These are phyloP conservation scores for Pelargonium australe DNA, from an alignment of 441 rosid genomes.

Conservation along the genomic window DNA sequence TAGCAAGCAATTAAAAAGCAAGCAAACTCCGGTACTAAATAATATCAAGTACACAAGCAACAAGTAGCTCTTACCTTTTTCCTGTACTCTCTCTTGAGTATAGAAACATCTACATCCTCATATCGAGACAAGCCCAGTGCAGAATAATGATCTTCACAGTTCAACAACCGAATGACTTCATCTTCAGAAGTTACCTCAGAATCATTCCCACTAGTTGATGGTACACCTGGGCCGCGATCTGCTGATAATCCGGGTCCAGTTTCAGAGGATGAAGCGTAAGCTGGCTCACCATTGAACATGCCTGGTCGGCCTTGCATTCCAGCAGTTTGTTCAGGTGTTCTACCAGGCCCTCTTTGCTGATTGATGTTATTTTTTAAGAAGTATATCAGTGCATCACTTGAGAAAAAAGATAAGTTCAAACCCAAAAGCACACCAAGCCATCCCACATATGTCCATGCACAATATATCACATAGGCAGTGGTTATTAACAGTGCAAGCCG, in stretches of 20 bases:
- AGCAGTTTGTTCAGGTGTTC: slow-evolving; percentile 37
- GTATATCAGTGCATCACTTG: slow-evolving; percentile 76
- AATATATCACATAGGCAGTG: slow-evolving; percentile 57
- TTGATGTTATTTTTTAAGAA: slow-evolving; percentile 55
- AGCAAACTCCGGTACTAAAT: not conserved
- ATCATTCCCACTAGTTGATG: slow-evolving; percentile 83
- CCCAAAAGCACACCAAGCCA: slow-evolving; percentile 82
- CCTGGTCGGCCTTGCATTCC: slow-evolving; percentile 46
- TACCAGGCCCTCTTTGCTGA: slow-evolving; percentile 42
- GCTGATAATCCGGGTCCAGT: slow-evolving; percentile 50
- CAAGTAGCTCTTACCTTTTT: slow-evolving; percentile 55
- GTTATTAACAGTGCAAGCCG: slow-evolving; percentile 58
- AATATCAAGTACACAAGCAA: slow-evolving; percentile 11
- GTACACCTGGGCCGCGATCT: slow-evolving; percentile 64
- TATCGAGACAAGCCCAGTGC: slow-evolving; percentile 66
- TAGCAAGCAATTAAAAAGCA: slow-evolving; percentile 10
- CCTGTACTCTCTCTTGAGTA: slow-evolving; percentile 81
- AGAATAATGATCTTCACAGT: slow-evolving; percentile 73
- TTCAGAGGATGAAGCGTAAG: slow-evolving; percentile 51
- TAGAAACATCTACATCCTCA: slow-evolving; percentile 59
- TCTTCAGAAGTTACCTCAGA: slow-evolving; percentile 84
- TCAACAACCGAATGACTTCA: slow-evolving; percentile 76
- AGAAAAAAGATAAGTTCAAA: slow-evolving; percentile 75
- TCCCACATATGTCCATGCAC: slow-evolving; percentile 77
- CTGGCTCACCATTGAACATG: slow-evolving; percentile 38